Percentiles rank a stretch among this genome's conserved stretches.
These are phyloP conservation scores for Limnanthes douglasii DNA, from an alignment of 345 rosid genomes.

Conservation along the genomic window DNA sequence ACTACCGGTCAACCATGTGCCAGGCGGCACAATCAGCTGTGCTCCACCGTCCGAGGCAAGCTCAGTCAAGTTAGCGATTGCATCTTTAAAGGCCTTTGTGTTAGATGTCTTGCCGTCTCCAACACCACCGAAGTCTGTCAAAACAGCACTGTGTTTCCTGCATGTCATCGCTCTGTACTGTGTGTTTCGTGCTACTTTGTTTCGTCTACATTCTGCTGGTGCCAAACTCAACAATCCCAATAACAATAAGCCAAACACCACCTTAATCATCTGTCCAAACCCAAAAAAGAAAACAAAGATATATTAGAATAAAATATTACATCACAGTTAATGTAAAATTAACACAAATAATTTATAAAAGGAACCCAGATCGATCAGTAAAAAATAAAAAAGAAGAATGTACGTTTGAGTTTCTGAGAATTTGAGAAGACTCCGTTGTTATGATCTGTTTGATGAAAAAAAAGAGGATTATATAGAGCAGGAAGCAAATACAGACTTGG, in stretches of 20 bases:
- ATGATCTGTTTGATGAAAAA: too few relatives aligned
- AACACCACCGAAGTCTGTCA: conserved; percentile 53
- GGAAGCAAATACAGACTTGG: too few relatives aligned
- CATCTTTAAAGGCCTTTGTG: conserved; percentile 34
- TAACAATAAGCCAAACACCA: conserved; percentile 2
- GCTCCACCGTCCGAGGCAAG: conserved; percentile 40
- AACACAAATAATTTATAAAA: too few relatives aligned
- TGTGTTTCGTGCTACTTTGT: neutral
- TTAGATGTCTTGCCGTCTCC: conserved; percentile 58
- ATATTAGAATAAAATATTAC: neutral
- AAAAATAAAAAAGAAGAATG: neutral
- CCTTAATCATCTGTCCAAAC: conserved; percentile 8
- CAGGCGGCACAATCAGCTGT: conserved; percentile 44
- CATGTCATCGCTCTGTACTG: conserved; percentile 28
- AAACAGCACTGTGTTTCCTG: conserved; percentile 33
- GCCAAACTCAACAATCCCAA: conserved; percentile 7
- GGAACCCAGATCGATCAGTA: too few relatives aligned
- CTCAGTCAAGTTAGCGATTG: conserved; percentile 24
- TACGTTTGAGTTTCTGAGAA: neutral
- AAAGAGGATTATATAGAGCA: too few relatives aligned
- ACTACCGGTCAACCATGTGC: conserved; percentile 66
- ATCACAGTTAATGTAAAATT: too few relatives aligned
- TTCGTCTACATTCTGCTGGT: conserved; percentile 6
- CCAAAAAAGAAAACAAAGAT: neutral
- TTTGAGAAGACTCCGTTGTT: too few relatives aligned